A percentile compares a stretch with the other conserved stretches of the same genome.
phyloP scores from a whole-genome alignment of 441 rosid genomes.

The Hura crepitans region DNA sequence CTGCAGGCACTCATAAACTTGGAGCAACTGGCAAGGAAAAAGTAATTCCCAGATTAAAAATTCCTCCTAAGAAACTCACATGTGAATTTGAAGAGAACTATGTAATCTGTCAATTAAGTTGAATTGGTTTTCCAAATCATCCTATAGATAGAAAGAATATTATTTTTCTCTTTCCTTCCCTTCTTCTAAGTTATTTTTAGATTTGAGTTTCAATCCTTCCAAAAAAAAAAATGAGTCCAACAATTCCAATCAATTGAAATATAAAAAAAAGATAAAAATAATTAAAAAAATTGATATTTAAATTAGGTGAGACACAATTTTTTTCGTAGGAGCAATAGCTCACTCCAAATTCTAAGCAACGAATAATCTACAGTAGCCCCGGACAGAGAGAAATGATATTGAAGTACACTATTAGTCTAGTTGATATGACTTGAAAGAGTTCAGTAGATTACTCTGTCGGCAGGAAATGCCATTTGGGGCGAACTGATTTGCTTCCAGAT shows the following conservation, averaged over 20 bases:
- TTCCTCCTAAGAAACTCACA: slow-evolving; percentile 14
- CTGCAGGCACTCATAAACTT: slow-evolving; percentile 59
- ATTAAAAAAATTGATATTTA: no score
- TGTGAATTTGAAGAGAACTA: slow-evolving; percentile 1
- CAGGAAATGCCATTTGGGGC: slow-evolving; percentile 63
- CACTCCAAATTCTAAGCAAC: background rate
- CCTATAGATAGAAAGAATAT: background rate
- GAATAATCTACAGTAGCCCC: no score
- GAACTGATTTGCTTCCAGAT: slow-evolving; percentile 45
- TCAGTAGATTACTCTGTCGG: slow-evolving; percentile 60
- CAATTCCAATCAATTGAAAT: no score
- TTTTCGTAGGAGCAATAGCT: no score
- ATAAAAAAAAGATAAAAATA: no score
- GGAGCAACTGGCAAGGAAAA: slow-evolving; percentile 44
- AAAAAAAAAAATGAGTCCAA: no score
- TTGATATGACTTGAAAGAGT: background rate
- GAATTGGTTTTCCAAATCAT: background rate
- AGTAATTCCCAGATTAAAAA: slow-evolving; percentile 23
- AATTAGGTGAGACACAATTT: no score
- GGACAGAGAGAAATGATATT: background rate
- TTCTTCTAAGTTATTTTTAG: background rate
- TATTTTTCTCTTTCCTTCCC: background rate
- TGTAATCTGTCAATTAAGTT: background rate
- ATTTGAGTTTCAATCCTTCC: no score
- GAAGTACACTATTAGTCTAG: no score